Percentiles rank a stretch among this genome's conserved stretches.
phyloP scores from a whole-genome alignment of 1,284 basidiomycete species.

The Trichosporon sp. region DNA sequence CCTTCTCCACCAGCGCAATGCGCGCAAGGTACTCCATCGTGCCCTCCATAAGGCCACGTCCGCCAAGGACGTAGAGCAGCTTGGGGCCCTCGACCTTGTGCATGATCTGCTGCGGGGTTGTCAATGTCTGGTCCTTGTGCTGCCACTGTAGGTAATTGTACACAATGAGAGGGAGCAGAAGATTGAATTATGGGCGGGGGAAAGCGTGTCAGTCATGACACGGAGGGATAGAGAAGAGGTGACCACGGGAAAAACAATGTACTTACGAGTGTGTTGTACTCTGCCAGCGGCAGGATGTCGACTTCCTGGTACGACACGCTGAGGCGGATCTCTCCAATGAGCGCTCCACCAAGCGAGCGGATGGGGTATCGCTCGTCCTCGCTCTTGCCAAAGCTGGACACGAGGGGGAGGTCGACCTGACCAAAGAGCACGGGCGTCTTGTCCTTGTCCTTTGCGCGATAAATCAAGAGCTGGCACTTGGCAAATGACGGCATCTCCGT shows the following conservation, averaged over 20 bases:
- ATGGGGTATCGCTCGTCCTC: slow-evolving; percentile 44
- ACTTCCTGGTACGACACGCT: slow-evolving; percentile 36
- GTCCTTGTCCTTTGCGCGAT: slow-evolving; percentile 23
- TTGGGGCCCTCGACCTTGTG: slow-evolving; percentile 20
- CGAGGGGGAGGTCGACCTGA: slow-evolving; percentile 36
- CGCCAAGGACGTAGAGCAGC: slow-evolving; percentile 30
- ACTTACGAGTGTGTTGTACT: slow-evolving; percentile 29
- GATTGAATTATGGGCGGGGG: neutral
- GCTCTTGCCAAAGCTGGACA: slow-evolving; percentile 30
- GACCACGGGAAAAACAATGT: neutral
- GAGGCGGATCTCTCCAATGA: slow-evolving; percentile 44
- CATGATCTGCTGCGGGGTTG: slow-evolving; percentile 9
- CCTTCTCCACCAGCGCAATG: slow-evolving; percentile 35
- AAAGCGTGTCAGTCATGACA: neutral
- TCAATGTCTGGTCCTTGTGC: neutral
- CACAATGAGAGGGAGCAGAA: neutral
- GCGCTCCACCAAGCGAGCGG: slow-evolving; percentile 28
- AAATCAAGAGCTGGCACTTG: slow-evolving; percentile 27
- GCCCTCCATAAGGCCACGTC: slow-evolving; percentile 30
- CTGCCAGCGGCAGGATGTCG: slow-evolving; percentile 26
- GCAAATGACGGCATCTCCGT: slow-evolving; percentile 33
- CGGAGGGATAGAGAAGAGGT: neutral
- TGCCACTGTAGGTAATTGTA: neutral
- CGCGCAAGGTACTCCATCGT: slow-evolving; percentile 29
- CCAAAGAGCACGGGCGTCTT: slow-evolving; percentile 33